A percentile compares a stretch with the other conserved stretches of the same genome.
These are phyloP conservation scores for Aspergillus bridgeri DNA, from an alignment of 495 filamentous ascomycete species.

Conservation along the genomic window DNA sequence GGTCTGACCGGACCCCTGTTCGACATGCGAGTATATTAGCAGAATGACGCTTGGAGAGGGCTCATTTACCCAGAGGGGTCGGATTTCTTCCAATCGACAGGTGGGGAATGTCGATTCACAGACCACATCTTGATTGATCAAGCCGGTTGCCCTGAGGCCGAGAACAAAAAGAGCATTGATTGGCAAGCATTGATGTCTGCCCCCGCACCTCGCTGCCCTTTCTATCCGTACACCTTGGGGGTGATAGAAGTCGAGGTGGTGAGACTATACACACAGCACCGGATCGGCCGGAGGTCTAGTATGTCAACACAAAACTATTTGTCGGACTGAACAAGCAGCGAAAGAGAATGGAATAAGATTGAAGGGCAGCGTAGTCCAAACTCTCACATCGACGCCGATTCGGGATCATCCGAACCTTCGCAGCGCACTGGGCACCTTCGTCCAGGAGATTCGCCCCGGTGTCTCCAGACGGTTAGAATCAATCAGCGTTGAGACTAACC, in stretches of 20 bases:
- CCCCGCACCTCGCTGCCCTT: not conserved
- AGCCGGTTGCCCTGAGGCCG: not conserved
- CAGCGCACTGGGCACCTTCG: not conserved
- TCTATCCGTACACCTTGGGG: not conserved
- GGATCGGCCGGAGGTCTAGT: not conserved
- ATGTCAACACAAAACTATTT: not conserved
- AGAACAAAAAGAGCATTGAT: not conserved
- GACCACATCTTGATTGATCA: not conserved
- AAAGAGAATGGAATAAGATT: not conserved
- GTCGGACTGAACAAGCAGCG: not conserved
- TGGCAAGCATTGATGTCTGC: not conserved
- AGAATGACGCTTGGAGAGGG: not conserved
- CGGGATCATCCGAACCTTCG: conserved; percentile 13
- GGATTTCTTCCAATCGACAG: not conserved
- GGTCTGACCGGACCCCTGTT: not conserved
- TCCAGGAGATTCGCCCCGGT: conserved; percentile 6
- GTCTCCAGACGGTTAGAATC: not conserved
- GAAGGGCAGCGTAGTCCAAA: not conserved
- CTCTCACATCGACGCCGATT: conserved; percentile 1
- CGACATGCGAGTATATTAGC: not conserved
- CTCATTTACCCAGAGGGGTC: not conserved
- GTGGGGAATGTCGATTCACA: not conserved
- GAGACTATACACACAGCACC: not conserved
- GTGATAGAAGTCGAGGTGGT: not conserved
- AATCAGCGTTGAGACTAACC: too few relatives aligned